Conservation (phyloP, 306 rosid genomes). For the Myrica gale region DNA sequence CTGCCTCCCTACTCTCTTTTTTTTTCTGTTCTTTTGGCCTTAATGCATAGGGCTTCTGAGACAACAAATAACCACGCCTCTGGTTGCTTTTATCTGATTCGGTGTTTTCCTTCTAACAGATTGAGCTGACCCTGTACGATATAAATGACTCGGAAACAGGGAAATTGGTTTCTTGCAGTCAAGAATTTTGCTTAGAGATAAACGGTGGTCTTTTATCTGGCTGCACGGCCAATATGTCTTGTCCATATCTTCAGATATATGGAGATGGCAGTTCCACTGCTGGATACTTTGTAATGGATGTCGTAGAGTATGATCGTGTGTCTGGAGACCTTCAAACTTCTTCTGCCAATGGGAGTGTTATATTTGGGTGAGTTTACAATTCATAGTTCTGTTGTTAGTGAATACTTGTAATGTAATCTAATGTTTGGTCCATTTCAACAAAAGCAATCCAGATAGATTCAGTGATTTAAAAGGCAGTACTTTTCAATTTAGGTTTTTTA, state of each 20-base stretch:
- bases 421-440: background rate
- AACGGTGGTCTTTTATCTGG: constrained; percentile 74
- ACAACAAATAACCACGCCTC: background rate
- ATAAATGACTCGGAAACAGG: constrained; percentile 67
- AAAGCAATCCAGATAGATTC: background rate
- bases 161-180: constrained; percentile 65
- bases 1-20: constrained; percentile 11
- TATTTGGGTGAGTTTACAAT: constrained; percentile 68
- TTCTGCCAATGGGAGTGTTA: constrained; percentile 78
- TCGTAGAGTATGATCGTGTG: constrained; percentile 67
- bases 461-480: constrained; percentile 1
- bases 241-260: constrained; percentile 90
- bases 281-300: constrained; percentile 79
- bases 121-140: constrained; percentile 76
- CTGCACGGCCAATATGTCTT: constrained; percentile 59
- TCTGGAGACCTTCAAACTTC: constrained; percentile 88
- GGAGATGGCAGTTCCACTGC: constrained; percentile 98
- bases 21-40: background rate
- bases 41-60: background rate
- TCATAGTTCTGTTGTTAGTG: background rate
- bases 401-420: background rate
- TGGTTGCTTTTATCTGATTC: constrained; percentile 5
- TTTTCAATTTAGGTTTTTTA: background rate
- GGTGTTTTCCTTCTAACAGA: constrained; percentile 34
- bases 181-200: constrained; percentile 70